phyloP scores from a whole-genome alignment of 768 basidiomycete genomes.

The Epithele typhae region DNA sequence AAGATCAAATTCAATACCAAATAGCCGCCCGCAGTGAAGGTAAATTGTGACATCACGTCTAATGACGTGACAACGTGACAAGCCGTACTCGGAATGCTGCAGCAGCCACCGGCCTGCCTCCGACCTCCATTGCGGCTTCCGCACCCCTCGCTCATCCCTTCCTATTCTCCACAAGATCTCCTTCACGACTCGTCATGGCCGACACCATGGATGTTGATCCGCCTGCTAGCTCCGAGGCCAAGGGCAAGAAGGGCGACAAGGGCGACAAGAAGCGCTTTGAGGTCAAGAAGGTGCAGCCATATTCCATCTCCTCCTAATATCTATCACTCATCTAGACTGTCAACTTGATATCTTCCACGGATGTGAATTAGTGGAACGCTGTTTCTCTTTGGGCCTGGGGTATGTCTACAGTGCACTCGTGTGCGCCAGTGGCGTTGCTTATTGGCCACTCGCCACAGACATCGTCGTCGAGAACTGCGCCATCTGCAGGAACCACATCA shows the following conservation, averaged over 20 bases:
- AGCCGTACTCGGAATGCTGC: no score
- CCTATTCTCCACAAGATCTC: no score
- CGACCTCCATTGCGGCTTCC: constrained; percentile 10
- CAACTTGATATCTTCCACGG: background rate
- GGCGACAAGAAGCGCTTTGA: constrained; percentile 84
- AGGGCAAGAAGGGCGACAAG: constrained; percentile 49
- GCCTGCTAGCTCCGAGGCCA: constrained; percentile 30
- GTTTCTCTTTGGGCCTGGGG: constrained; percentile 99
- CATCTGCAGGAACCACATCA: constrained; percentile 99
- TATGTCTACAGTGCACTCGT: constrained; percentile 29
- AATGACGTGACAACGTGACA: no score
- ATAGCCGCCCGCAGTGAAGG: no score
- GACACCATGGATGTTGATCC: constrained; percentile 70
- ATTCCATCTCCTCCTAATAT: background rate
- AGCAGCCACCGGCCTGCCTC: constrained; percentile 10
- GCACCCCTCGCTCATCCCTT: background rate
- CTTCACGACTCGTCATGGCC: constrained; percentile 35
- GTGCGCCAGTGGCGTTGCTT: constrained; percentile 2
- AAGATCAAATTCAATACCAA: no score
- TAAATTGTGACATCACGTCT: no score
- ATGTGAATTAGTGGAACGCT: constrained; percentile 85
- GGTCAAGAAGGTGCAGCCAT: constrained; percentile 95
- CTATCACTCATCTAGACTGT: background rate
- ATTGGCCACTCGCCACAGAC: constrained; percentile 43
- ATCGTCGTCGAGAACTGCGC: constrained; percentile 99